A percentile compares a stretch with the other conserved stretches of the same genome.
phyloP scores from a whole-genome alignment of 192 early-diverging fungal species.

The Coemansia sp. region DNA sequence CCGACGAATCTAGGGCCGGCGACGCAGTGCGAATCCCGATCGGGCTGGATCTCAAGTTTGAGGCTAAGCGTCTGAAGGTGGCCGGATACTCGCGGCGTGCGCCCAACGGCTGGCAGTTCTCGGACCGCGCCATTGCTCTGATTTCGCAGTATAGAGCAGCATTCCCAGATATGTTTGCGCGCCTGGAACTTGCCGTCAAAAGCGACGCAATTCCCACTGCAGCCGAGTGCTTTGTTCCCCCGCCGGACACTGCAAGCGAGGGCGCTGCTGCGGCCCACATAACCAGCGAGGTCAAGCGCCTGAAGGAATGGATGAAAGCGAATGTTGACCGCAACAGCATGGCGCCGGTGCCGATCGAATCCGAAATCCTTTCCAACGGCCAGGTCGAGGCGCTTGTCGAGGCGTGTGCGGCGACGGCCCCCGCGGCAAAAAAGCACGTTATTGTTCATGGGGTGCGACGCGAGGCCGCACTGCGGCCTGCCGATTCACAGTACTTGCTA shows the following conservation, averaged over 20 bases:
- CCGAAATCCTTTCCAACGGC: slow-evolving; percentile 26
- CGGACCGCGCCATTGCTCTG: slow-evolving; percentile 69
- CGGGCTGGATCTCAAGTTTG: slow-evolving; percentile 91
- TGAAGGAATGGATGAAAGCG: slow-evolving; percentile 50
- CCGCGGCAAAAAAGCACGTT: slow-evolving; percentile 12
- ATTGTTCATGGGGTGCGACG: slow-evolving; percentile 37
- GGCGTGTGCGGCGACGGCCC: background rate
- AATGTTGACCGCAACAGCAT: slow-evolving; percentile 24
- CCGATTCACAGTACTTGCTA: slow-evolving; percentile 68
- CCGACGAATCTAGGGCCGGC: slow-evolving; percentile 55
- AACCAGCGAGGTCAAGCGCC: slow-evolving; percentile 30
- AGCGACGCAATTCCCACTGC: slow-evolving; percentile 10
- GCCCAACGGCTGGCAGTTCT: slow-evolving; percentile 81
- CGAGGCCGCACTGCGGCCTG: slow-evolving; percentile 69
- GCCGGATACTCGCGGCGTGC: slow-evolving; percentile 80
- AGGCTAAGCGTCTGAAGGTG: slow-evolving; percentile 79
- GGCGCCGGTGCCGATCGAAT: slow-evolving; percentile 29
- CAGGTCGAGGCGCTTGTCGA: slow-evolving; percentile 25
- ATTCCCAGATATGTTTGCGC: slow-evolving; percentile 60
- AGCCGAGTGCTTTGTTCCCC: slow-evolving; percentile 29
- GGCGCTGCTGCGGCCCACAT: slow-evolving; percentile 25
- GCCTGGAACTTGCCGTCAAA: slow-evolving; percentile 11
- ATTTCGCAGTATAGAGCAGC: slow-evolving; percentile 64
- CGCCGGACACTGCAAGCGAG: background rate
- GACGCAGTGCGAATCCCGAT: slow-evolving; percentile 63